phyloP scores from a whole-genome alignment of 306 rosid genomes.

The Biancaea sappan region DNA sequence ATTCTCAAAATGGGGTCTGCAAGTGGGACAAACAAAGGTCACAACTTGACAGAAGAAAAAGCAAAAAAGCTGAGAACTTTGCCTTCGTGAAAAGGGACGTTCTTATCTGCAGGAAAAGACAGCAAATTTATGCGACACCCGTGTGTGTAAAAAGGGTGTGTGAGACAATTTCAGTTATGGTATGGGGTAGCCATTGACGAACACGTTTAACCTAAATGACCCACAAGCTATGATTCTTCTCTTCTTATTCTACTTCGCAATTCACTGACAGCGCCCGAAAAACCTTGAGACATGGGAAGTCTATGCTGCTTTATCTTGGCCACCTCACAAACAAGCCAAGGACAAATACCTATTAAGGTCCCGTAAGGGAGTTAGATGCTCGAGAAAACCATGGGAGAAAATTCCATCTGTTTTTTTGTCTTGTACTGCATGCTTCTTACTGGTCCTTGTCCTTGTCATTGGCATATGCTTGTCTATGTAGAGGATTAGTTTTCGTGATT shows the following conservation, averaged over 20 bases:
- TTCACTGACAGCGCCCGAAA: slow-evolving; percentile 5
- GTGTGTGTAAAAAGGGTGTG: slow-evolving; percentile 16
- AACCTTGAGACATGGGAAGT: slow-evolving; percentile 18
- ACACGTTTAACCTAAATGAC: slow-evolving; percentile 30
- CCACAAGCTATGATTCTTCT: slow-evolving; percentile 19
- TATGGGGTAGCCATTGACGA: slow-evolving; percentile 40
- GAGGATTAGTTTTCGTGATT: background rate
- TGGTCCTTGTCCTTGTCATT: background rate
- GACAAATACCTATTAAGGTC: slow-evolving; percentile 19
- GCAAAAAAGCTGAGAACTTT: background rate
- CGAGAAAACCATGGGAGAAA: slow-evolving; percentile 10
- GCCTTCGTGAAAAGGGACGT: slow-evolving; percentile 1
- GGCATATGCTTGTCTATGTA: slow-evolving; percentile 6
- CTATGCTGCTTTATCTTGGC: slow-evolving; percentile 14
- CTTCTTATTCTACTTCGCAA: background rate
- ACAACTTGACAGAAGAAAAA: slow-evolving; percentile 23
- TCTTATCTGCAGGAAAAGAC: slow-evolving; percentile 31
- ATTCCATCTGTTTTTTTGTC: slow-evolving; percentile 6
- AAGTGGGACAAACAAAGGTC: slow-evolving; percentile 2
- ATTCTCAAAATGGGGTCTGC: slow-evolving; percentile 36
- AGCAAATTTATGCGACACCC: slow-evolving; percentile 32
- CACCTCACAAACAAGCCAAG: background rate
- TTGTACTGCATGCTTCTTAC: slow-evolving; percentile 25
- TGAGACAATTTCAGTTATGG: slow-evolving; percentile 20
- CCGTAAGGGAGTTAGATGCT: background rate